Evolutionary conservation across 495 filamentous ascomycete species (phyloP).

Genomic region (Hyaloscypha bicolor): DNA sequence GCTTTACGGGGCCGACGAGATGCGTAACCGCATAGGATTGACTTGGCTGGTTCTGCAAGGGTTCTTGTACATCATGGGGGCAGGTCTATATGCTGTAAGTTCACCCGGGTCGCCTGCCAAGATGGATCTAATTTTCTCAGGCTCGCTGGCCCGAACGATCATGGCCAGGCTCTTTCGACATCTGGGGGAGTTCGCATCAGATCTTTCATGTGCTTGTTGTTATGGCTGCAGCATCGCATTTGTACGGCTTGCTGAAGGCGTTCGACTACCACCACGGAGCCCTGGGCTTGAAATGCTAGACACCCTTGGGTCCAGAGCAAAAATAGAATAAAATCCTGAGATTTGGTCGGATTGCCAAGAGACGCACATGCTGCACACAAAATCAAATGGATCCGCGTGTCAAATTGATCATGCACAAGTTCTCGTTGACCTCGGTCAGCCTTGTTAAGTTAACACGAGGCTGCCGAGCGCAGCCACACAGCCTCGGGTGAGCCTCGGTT

Average conservation of each 20-base stretch:
- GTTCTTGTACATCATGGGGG: constrained; percentile 81
- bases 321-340: not conserved
- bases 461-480: not conserved
- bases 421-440: not conserved
- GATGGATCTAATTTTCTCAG: constrained; percentile 29
- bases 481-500: not conserved
- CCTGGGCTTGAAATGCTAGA: constrained; percentile 24
- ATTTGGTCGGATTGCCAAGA: too few species aligned
- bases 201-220: constrained; percentile 77
- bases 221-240: constrained; percentile 64
- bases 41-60: constrained; percentile 82
- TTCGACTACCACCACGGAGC: constrained; percentile 42
- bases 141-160: constrained; percentile 63
- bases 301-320: not conserved
- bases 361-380: too few species aligned
- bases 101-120: constrained; percentile 22
- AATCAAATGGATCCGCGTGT: too few species aligned
- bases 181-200: constrained; percentile 79
- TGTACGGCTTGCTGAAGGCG: constrained; percentile 59
- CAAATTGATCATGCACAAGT: too few species aligned
- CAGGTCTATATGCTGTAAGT: constrained; percentile 75
- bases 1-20: constrained; percentile 58
- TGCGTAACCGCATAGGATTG: constrained; percentile 76
- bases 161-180: constrained; percentile 67
- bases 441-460: constrained; percentile 2